Percentiles rank a stretch among this genome's conserved stretches.
Conservation (phyloP, 192 early-diverging fungal species). For the Linnemannia exigua region DNA sequence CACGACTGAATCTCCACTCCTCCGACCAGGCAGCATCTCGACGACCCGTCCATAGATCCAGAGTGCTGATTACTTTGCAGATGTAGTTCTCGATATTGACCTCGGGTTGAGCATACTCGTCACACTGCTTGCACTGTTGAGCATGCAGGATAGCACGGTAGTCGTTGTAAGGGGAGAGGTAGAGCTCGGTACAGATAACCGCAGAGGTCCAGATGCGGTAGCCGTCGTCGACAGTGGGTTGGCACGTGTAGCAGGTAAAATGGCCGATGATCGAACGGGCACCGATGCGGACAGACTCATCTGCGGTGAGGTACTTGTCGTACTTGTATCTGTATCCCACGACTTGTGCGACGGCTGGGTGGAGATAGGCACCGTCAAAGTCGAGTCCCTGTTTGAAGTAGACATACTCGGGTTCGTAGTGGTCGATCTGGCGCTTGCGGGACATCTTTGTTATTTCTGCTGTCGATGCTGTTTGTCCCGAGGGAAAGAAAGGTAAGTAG, state of each 20-base stretch:
- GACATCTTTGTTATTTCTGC: background rate
- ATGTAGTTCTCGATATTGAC: slow-evolving; percentile 15
- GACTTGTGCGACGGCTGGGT: background rate
- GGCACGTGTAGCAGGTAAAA: slow-evolving; percentile 4
- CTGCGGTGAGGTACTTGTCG: background rate
- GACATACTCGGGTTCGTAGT: background rate
- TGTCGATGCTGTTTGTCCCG: background rate
- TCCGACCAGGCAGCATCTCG: background rate
- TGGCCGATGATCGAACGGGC: background rate
- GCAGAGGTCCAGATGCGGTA: slow-evolving; percentile 19
- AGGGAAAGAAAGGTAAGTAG: background rate
- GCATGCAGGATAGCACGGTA: slow-evolving; percentile 17
- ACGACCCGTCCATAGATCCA: slow-evolving; percentile 28
- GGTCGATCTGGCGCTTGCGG: background rate
- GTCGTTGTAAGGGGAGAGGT: background rate
- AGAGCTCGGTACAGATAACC: slow-evolving; percentile 17
- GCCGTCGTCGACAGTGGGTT: background rate
- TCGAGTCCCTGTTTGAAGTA: background rate
- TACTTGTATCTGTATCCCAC: background rate
- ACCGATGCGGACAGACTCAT: background rate
- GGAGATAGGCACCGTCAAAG: background rate
- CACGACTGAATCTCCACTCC: background rate
- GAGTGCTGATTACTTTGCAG: slow-evolving; percentile 5
- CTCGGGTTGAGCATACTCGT: slow-evolving; percentile 22
- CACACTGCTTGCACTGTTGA: slow-evolving; percentile 21